Evolutionary conservation across 176 grass and related monocot genomes (phyloP), one percentile per base, ranked within the genome.

Genomic region (Guadua angustifolia): DNA sequence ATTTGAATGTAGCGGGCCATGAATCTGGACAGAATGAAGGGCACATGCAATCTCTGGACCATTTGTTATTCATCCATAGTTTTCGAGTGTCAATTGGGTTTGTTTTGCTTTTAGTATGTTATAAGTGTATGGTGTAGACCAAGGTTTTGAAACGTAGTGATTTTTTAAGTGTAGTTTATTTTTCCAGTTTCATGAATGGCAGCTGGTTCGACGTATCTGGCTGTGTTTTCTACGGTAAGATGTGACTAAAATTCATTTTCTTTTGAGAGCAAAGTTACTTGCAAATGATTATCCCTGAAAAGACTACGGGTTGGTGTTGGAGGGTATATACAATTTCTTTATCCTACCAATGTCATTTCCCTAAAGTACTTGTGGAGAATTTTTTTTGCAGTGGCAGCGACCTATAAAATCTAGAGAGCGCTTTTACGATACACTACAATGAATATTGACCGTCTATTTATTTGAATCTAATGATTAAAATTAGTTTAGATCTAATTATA

Each of bases 1-100:
- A 0, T 71, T 45, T 58, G 1, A 5, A 5, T 46, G 16, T 5
- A 22, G 25, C 24, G 16, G 19, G n/a, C 39, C 43, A 77, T 47
- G 73, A 78, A 85, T 38, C 24, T 70, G 42, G 73, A 77, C 0
- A n/a, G 18, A 44, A 77, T 58, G 7, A 3, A 21, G 63, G 73
- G 39, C 77, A 24, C 73, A 36, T 77, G 26, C 73, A 14, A n/a
- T n/a, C n/a, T n/a, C n/a, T n/a, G n/a, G n/a, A n/a, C n/a, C 25
- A 21, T 21, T 56, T 55, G 2, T 55, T 55, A 21, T 32, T 17
- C 24, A 53, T 55, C 52, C 25, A 2, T 69, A 46, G 50, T 18
- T 47, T 60, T 1, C 24, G 11, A 69, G 33, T 16, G 66, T 59
- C 52, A 45, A 45, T 24, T 5, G 5, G 3, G 14, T 45, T 55